phyloP scores from a whole-genome alignment of 139 green algal genomes.

The Micromonas commoda region DNA sequence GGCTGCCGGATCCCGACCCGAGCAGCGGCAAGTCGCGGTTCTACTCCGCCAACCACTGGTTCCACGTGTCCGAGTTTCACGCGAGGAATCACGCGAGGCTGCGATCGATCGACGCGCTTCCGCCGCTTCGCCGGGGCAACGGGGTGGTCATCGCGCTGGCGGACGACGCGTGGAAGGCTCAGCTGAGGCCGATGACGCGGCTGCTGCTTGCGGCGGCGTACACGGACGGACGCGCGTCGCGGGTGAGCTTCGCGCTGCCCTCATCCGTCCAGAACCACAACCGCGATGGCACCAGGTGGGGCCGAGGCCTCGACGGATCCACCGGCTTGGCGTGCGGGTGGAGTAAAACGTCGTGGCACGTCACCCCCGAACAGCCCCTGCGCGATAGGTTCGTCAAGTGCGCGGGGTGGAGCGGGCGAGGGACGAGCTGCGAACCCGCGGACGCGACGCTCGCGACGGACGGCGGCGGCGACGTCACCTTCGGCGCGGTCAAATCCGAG shows the following conservation, averaged over 20 bases:
- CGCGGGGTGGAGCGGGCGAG: not conserved
- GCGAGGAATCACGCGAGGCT: not conserved
- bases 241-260: not conserved
- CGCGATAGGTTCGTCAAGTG: not conserved
- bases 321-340: not conserved
- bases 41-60: not conserved
- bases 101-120: too few relatives aligned
- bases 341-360: not conserved
- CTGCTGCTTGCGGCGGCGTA: not conserved
- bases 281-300: not conserved
- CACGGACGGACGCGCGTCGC: not conserved
- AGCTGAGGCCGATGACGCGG: conserved; percentile 1
- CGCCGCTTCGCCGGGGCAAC: not conserved
- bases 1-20: not conserved
- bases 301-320: not conserved
- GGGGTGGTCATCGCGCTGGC: not conserved
- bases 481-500: not conserved
- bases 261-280: too few relatives aligned
- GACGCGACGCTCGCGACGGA: not conserved
- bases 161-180: not conserved
- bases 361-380: not conserved
- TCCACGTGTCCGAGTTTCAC: not conserved
- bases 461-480: not conserved
- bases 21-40: not conserved
- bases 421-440: too few relatives aligned